Evolutionary conservation across 345 rosid species (phyloP).

Genomic region (Fremontodendron californicum): DNA sequence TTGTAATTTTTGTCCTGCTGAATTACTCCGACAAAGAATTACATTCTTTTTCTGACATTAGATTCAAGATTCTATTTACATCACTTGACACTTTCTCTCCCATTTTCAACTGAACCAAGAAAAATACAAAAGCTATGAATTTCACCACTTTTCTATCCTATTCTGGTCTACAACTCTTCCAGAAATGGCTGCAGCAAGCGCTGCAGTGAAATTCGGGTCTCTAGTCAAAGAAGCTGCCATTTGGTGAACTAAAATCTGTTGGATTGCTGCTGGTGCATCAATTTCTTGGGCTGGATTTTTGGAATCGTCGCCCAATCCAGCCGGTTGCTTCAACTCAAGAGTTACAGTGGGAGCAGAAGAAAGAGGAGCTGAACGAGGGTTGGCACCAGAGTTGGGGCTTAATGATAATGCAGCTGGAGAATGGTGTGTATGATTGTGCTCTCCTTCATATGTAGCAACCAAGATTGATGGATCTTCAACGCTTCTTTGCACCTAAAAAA

Average conservation of each 20-base stretch:
- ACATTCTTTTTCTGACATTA: neutral
- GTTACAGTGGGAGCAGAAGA: slow-evolving; percentile 18
- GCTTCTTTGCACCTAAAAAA: slow-evolving; percentile 74
- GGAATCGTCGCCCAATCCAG: neutral
- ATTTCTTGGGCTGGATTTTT: slow-evolving; percentile 24
- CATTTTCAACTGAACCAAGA: neutral
- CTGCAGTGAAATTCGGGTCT: slow-evolving; percentile 71
- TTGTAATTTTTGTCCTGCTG: neutral
- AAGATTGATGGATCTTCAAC: slow-evolving; percentile 66
- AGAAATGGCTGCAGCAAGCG: slow-evolving; percentile 75
- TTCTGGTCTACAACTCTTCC: slow-evolving; percentile 52
- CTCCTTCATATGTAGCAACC: slow-evolving; percentile 88
- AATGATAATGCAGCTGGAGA: slow-evolving; percentile 30
- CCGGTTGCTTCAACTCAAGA: slow-evolving; percentile 32
- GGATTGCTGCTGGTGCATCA: slow-evolving; percentile 34
- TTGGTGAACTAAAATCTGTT: slow-evolving; percentile 57
- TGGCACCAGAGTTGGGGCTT: slow-evolving; percentile 23
- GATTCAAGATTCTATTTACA: no score
- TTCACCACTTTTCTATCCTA: slow-evolving; percentile 24
- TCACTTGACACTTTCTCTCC: neutral
- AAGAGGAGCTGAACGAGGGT: slow-evolving; percentile 4
- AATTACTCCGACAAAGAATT: neutral
- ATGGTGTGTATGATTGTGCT: slow-evolving; percentile 59
- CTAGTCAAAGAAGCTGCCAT: slow-evolving; percentile 75
- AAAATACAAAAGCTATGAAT: neutral